A percentile compares a stretch with the other conserved stretches of the same genome.
Conservation (phyloP, 768 basidiomycete genomes). For the Sporobolomyces roseus region DNA sequence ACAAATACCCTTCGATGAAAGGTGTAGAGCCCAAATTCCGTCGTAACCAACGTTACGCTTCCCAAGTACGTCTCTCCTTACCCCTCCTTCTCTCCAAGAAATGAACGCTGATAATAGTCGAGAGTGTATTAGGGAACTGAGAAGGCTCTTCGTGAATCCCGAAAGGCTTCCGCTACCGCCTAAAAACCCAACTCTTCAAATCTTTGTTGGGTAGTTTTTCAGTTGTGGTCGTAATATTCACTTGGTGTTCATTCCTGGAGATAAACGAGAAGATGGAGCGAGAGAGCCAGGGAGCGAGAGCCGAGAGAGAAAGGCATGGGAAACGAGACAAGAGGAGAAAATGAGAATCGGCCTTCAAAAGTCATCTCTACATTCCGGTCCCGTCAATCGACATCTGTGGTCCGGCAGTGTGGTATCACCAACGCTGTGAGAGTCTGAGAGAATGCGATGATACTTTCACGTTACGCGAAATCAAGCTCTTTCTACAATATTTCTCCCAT, state of each 20-base stretch:
- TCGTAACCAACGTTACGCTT: conserved; percentile 42
- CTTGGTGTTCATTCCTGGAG: too few relatives aligned
- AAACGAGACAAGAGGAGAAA: too few relatives aligned
- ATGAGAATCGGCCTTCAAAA: too few relatives aligned
- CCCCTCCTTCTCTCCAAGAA: background rate
- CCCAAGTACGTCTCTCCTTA: conserved; percentile 16
- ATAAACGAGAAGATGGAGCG: too few relatives aligned
- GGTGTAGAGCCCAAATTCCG: conserved; percentile 54
- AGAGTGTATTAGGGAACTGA: conserved; percentile 3
- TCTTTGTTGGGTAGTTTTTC: too few relatives aligned
- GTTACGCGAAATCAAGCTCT: background rate
- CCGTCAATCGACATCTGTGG: too few relatives aligned
- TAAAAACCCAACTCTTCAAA: conserved; percentile 1
- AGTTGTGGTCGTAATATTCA: too few relatives aligned
- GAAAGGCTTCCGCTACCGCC: conserved; percentile 15
- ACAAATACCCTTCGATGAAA: conserved; percentile 73
- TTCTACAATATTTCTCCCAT: too few relatives aligned
- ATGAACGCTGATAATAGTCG: background rate
- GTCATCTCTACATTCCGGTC: too few relatives aligned
- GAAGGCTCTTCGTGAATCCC: conserved; percentile 19
- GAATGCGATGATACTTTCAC: background rate
- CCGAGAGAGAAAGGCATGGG: background rate
- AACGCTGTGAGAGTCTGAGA: too few relatives aligned
- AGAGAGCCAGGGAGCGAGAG: too few relatives aligned
- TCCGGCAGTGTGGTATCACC: too few relatives aligned